These are phyloP conservation scores for Cucurbita pepo DNA, from an alignment of 306 rosid species.

Conservation along the genomic window DNA sequence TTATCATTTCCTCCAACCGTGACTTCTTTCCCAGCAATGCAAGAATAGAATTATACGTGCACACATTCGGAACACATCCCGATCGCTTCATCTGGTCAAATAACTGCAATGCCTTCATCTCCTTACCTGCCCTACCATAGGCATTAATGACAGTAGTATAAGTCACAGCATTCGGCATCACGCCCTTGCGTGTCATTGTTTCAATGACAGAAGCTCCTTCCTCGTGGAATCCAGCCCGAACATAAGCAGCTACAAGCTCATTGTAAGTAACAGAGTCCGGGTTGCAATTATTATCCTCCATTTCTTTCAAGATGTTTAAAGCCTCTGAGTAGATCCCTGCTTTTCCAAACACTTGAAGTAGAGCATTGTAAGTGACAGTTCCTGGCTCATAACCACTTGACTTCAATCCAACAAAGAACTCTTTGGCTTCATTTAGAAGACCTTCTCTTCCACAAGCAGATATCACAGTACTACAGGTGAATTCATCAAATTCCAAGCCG, in stretches of 20 bases:
- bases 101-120: constrained; percentile 56
- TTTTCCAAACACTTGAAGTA: constrained; percentile 80
- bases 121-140: constrained; percentile 63
- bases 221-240: constrained; percentile 73
- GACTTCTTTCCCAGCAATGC: constrained; percentile 72
- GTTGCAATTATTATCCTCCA: constrained; percentile 63
- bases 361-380: constrained; percentile 65
- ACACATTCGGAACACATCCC: constrained; percentile 75
- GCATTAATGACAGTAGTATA: constrained; percentile 83
- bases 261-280: constrained; percentile 79
- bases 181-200: constrained; percentile 57
- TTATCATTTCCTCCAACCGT: constrained; percentile 55
- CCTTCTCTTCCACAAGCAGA: constrained; percentile 93
- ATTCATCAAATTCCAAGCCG: constrained; percentile 73
- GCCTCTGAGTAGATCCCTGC: constrained; percentile 76
- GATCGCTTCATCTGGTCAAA: constrained; percentile 66
- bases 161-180: constrained; percentile 75
- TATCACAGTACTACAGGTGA: constrained; percentile 85
- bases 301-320: constrained; percentile 58
- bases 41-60: constrained; percentile 65
- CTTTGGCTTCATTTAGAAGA: constrained; percentile 65
- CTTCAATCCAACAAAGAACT: constrained; percentile 50
- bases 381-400: constrained; percentile 63
- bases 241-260: constrained; percentile 79
- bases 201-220: constrained; percentile 72